Evolutionary conservation across 139 green algal genomes (phyloP).

Genomic region (Desmodesmus armatus): DNA sequence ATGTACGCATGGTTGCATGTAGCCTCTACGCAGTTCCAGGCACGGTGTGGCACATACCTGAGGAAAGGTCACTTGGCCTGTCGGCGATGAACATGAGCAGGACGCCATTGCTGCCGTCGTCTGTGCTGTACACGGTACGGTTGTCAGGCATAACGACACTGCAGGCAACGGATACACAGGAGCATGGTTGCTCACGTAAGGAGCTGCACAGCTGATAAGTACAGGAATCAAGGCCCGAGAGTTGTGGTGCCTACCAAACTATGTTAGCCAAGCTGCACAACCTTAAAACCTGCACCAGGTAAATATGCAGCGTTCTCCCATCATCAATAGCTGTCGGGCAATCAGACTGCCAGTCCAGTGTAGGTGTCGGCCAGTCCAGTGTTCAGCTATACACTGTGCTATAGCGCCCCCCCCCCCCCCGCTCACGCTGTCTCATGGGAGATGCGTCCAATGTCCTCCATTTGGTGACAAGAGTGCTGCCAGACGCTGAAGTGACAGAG

Average conservation of each 20-base stretch:
- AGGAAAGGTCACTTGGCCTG: neutral
- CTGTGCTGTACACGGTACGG: conserved; percentile 17
- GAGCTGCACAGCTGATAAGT: neutral
- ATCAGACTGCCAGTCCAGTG: neutral
- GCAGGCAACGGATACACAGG: neutral
- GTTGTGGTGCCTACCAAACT: neutral
- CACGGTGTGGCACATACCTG: neutral
- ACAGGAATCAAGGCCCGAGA: neutral
- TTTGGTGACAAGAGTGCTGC: neutral
- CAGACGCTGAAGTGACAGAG: neutral
- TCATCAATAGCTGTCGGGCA: neutral
- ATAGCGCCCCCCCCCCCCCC: neutral
- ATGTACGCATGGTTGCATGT: too few species aligned
- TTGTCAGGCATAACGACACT: conserved; percentile 23
- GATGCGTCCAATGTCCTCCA: conserved; percentile 26
- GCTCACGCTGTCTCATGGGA: conserved; percentile 28
- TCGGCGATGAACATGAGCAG: conserved; percentile 24
- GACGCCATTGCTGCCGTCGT: conserved; percentile 6
- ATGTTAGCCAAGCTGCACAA: neutral
- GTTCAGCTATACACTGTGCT: neutral
- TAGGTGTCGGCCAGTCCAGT: neutral
- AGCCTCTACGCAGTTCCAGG: too few species aligned
- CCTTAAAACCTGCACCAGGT: neutral
- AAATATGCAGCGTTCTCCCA: neutral
- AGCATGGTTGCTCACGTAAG: neutral